Conservation (phyloP, 371 early-diverging fungal genomes). For the Mortierella sp. region DNA sequence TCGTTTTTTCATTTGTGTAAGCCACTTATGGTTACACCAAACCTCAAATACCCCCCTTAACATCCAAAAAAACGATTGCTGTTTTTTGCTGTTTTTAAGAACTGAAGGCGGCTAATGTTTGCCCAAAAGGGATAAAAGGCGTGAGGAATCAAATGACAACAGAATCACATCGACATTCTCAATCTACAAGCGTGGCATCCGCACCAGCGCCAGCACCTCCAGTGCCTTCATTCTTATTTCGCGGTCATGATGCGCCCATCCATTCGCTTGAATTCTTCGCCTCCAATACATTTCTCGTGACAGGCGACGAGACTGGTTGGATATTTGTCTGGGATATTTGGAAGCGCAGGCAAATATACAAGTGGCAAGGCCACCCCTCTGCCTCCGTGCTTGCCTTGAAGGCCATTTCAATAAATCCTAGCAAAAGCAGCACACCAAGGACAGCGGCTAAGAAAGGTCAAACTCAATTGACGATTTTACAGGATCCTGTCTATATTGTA, state of each 20-base stretch:
- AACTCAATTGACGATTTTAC: not conserved
- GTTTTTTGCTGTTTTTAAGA: too few relatives aligned
- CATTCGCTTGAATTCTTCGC: constrained; percentile 48
- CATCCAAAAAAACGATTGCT: too few relatives aligned
- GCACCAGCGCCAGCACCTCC: constrained; percentile 35
- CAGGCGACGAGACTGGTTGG: constrained; percentile 53
- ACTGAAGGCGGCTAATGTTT: too few relatives aligned
- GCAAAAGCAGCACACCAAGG: not conserved
- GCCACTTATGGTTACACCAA: too few relatives aligned
- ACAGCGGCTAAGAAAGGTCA: not conserved
- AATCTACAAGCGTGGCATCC: not conserved
- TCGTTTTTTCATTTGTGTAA: too few relatives aligned
- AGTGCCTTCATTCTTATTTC: constrained; percentile 49
- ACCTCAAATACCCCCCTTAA: too few relatives aligned
- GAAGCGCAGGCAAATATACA: constrained; percentile 46
- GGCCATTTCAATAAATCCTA: constrained; percentile 13
- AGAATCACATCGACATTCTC: constrained; percentile 10
- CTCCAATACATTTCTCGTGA: constrained; percentile 35
- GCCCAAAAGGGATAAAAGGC: too few relatives aligned
- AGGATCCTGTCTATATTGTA: constrained; percentile 16
- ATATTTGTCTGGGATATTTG: constrained; percentile 54
- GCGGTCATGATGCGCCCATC: constrained; percentile 48
- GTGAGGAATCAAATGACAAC: constrained; percentile 10
- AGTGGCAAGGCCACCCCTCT: constrained; percentile 51
- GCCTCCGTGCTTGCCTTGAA: constrained; percentile 34